phyloP scores from a whole-genome alignment of 768 basidiomycete species.

The Xanthoconium stramineum region DNA sequence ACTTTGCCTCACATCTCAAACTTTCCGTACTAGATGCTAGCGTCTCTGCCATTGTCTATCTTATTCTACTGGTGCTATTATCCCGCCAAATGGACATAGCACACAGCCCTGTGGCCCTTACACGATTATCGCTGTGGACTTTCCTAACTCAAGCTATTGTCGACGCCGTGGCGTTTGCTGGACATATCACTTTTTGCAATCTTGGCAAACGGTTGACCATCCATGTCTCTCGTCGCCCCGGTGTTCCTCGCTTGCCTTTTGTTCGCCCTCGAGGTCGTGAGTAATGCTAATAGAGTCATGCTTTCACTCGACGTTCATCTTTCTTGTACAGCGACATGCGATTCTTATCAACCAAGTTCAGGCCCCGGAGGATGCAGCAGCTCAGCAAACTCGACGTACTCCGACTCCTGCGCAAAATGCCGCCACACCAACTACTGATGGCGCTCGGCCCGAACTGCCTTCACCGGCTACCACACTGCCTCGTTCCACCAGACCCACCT shows the following conservation, averaged over 20 bases:
- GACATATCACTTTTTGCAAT: conserved; percentile 88
- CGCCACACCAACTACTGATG: conserved; percentile 1
- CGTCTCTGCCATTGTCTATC: conserved; percentile 60
- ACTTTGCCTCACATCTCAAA: conserved; percentile 5
- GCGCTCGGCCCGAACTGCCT: conserved; percentile 17
- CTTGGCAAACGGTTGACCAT: conserved; percentile 76
- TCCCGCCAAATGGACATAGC: conserved; percentile 73
- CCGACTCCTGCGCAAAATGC: conserved; percentile 6
- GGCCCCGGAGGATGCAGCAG: conserved; percentile 59
- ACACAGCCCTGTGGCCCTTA: conserved; percentile 74
- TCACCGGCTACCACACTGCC: conserved; percentile 20
- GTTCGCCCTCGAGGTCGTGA: conserved; percentile 79
- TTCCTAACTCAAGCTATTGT: conserved; percentile 77
- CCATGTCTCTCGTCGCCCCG: conserved; percentile 77
- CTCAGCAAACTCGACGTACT: conserved; percentile 25
- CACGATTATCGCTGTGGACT: conserved; percentile 78
- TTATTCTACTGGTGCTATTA: conserved; percentile 62
- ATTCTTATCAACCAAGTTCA: conserved; percentile 81
- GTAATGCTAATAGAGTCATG: conserved; percentile 21
- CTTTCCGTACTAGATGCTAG: conserved; percentile 59
- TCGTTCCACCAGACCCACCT: conserved; percentile 16
- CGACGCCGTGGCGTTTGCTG: conserved; percentile 83
- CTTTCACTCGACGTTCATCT: background rate
- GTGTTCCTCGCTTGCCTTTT: conserved; percentile 80
- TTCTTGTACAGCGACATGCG: conserved; percentile 67